These are phyloP conservation scores for Rhodotorula sp. DNA, from an alignment of 1,284 basidiomycete species.

Conservation along the genomic window DNA sequence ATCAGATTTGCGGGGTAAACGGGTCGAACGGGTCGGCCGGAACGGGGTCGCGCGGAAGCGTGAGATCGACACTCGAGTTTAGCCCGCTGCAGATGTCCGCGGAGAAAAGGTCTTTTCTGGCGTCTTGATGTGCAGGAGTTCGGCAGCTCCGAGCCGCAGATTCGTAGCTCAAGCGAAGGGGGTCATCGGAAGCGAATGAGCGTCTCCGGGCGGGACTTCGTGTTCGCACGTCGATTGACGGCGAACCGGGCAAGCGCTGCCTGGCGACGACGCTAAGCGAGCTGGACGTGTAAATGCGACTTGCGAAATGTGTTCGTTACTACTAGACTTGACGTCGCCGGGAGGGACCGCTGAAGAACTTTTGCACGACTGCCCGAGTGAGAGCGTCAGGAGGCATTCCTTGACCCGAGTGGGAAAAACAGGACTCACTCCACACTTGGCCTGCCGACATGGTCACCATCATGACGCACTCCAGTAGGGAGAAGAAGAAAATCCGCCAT, in stretches of 20 bases:
- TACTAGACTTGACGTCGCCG: conserved; percentile 6
- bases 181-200: no score
- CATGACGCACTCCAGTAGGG: conserved; percentile 38
- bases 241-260: background rate
- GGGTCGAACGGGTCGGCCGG: background rate
- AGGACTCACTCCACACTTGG: conserved; percentile 41
- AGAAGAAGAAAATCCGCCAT: conserved; percentile 43
- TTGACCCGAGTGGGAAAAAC: background rate
- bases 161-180: no score
- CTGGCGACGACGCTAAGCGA: background rate
- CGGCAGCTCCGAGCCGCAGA: no score
- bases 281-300: background rate
- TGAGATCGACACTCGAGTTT: no score
- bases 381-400: background rate
- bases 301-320: background rate
- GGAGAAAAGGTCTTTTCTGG: no score
- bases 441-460: conserved; percentile 45
- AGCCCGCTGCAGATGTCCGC: no score
- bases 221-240: background rate
- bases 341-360: conserved; percentile 5
- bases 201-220: no score
- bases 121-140: no score
- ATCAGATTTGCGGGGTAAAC: background rate
- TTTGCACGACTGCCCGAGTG: background rate
- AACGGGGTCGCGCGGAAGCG: background rate